phyloP scores from a whole-genome alignment of 805 yeast genomes.

The Torulaspora maleeae region DNA sequence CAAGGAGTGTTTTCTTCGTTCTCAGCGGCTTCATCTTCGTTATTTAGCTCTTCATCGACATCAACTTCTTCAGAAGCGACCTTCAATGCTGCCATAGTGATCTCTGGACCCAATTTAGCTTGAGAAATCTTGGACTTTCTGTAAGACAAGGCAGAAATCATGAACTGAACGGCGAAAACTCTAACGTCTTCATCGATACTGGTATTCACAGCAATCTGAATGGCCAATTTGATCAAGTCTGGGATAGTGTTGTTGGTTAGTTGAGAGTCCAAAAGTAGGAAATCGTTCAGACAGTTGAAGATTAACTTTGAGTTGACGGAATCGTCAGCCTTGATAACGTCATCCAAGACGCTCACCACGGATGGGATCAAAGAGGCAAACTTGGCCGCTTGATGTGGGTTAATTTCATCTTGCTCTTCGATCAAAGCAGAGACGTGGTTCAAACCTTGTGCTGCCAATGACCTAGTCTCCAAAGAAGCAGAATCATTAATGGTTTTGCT shows the following conservation, averaged over 20 bases:
- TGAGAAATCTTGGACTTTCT: slow-evolving; percentile 76
- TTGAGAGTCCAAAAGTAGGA: slow-evolving; percentile 70
- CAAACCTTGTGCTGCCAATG: slow-evolving; percentile 76
- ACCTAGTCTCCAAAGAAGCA: slow-evolving; percentile 67
- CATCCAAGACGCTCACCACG: slow-evolving; percentile 76
- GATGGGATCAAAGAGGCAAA: slow-evolving; percentile 69
- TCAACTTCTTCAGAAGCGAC: slow-evolving; percentile 82
- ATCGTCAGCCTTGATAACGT: slow-evolving; percentile 67
- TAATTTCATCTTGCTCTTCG: slow-evolving; percentile 52
- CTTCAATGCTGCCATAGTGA: slow-evolving; percentile 66
- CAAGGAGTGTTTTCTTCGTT: slow-evolving; percentile 85
- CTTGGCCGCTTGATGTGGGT: slow-evolving; percentile 44
- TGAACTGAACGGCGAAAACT: slow-evolving; percentile 75
- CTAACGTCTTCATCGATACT: slow-evolving; percentile 75
- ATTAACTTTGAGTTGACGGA: slow-evolving; percentile 64
- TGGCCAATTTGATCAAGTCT: slow-evolving; percentile 64
- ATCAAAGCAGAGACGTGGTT: slow-evolving; percentile 60
- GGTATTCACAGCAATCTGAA: slow-evolving; percentile 66
- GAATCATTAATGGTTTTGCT: slow-evolving; percentile 60
- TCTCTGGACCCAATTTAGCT: slow-evolving; percentile 77
- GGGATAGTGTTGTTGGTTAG: slow-evolving; percentile 72
- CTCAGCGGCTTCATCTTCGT: slow-evolving; percentile 85
- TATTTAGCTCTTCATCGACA: slow-evolving; percentile 65
- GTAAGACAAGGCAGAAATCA: slow-evolving; percentile 71
- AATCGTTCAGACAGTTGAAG: slow-evolving; percentile 79